These are phyloP conservation scores for Citrullus amarus DNA, from an alignment of 306 rosid species.

Conservation along the genomic window DNA sequence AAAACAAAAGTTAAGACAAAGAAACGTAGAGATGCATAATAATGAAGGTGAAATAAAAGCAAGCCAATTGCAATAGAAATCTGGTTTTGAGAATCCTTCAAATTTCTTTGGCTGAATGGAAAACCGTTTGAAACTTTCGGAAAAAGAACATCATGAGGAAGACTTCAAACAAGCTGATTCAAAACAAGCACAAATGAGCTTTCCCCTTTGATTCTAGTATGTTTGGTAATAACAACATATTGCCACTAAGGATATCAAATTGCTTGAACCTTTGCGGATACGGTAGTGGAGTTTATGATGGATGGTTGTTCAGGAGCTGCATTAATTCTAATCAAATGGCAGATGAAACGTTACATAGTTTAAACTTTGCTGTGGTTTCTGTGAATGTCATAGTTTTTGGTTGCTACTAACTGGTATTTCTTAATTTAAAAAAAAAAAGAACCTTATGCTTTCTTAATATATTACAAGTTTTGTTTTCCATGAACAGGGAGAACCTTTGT, in stretches of 20 bases:
- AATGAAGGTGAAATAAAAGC: no score
- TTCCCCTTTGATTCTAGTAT: background rate
- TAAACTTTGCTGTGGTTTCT: background rate
- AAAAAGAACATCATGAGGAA: no score
- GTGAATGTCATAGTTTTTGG: background rate
- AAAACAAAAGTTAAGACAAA: no score
- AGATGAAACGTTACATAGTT: background rate
- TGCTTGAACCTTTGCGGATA: background rate
- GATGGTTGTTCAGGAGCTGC: background rate
- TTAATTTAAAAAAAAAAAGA: background rate
- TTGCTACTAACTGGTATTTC: background rate
- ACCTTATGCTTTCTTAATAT: background rate
- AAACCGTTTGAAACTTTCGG: no score
- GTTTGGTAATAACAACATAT: background rate
- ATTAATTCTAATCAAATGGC: background rate
- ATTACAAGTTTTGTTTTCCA: constrained; percentile 15
- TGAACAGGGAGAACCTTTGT: constrained; percentile 79
- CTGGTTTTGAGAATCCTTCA: no score
- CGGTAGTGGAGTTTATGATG: background rate
- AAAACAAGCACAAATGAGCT: no score
- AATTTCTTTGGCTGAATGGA: no score
- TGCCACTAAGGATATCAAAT: background rate
- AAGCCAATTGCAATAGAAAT: no score
- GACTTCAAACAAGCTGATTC: no score
- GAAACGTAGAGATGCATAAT: no score